Conservation (phyloP, 352 stramenopile genomes). For the Globisporangium sylvaticum region DNA sequence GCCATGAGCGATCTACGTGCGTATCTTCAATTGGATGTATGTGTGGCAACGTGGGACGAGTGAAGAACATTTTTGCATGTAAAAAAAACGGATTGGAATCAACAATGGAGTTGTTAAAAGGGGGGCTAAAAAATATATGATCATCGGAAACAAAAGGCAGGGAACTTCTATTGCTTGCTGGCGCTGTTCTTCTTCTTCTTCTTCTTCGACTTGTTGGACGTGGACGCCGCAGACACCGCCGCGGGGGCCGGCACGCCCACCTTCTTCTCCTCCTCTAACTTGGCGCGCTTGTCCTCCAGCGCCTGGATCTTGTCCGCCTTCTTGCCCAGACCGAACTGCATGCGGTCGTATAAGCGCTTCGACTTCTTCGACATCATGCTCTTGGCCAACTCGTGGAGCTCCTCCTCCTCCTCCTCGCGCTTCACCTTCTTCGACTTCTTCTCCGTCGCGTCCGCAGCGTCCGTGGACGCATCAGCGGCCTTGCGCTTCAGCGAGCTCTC, state of each 20-base stretch:
- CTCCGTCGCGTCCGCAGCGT: conserved; percentile 7
- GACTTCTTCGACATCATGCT: conserved; percentile 93
- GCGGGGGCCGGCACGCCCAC: conserved; percentile 19
- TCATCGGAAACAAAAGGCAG: background rate
- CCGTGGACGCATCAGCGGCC: conserved; percentile 8
- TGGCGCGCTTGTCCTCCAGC: conserved; percentile 74
- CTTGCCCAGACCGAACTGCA: conserved; percentile 89
- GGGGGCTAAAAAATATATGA: background rate
- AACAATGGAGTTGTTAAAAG: background rate
- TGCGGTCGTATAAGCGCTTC: conserved; percentile 88
- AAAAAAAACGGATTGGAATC: background rate
- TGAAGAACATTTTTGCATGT: too few relatives aligned
- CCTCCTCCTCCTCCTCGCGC: conserved; percentile 70
- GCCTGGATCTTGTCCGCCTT: conserved; percentile 85
- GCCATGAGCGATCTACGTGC: too few relatives aligned
- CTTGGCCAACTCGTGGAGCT: conserved; percentile 84
- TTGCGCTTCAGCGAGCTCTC: conserved; percentile 47
- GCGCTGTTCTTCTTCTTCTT: conserved; percentile 26
- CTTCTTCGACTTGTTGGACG: conserved; percentile 19
- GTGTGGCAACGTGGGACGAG: too few relatives aligned
- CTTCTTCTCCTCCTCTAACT: conserved; percentile 66
- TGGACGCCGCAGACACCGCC: background rate
- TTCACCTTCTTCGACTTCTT: conserved; percentile 80
- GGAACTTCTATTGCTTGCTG: conserved; percentile 15
- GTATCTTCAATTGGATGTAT: too few relatives aligned